Evolutionary conservation across 192 early-diverging fungal species (phyloP), one percentile per base, ranked within the genome.

Genomic region (Gigaspora rosea): DNA sequence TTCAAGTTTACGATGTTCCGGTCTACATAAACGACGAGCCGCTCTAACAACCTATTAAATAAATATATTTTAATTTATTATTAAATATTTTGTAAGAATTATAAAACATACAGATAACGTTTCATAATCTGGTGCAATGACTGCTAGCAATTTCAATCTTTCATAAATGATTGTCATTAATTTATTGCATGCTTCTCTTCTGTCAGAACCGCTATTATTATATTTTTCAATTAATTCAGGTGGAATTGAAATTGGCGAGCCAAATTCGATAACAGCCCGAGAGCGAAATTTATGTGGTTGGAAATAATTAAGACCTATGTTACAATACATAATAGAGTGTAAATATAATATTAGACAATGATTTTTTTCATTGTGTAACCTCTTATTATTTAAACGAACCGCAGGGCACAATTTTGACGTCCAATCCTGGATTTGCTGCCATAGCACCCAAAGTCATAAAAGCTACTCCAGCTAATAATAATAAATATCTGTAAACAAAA

Each of bases 241-340:
- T 18, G 92, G 82, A 7, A 99, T 87, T 11, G 88, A 86, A 73
- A 99, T 92, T 0, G 95, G 94, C 58, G 94, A 89, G 46, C 97
- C 96, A 87, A 95, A 99, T 82, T 99, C 95, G 57, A 98, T 90
- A 46, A 97, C 96, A 18, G 96, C 95, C 58, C 95, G 91, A 13
- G 94, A 96, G 61, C 97, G 90, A 91, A 98, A 99, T 83, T 92
- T 85, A 81, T 90, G 90, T n/a, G 97, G 91, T 80, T 98, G 93
- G 84, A 97, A 98, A 82, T 98, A 98, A 84, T 95, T 95, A 47
- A 98, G 85, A 4, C 95, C 87, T 56, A 18, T 56, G 4, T 18
- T 56, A 56, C 18, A 56, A 5, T 0, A 54, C 8, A 1, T 56
- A n/a, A 18, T 56, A 56, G 51, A 56, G 12, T 56, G 18, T 15